Base-by-base conservation (phyloP, 1,284 basidiomycete species). In the Cerioporus squamosus region DNA sequence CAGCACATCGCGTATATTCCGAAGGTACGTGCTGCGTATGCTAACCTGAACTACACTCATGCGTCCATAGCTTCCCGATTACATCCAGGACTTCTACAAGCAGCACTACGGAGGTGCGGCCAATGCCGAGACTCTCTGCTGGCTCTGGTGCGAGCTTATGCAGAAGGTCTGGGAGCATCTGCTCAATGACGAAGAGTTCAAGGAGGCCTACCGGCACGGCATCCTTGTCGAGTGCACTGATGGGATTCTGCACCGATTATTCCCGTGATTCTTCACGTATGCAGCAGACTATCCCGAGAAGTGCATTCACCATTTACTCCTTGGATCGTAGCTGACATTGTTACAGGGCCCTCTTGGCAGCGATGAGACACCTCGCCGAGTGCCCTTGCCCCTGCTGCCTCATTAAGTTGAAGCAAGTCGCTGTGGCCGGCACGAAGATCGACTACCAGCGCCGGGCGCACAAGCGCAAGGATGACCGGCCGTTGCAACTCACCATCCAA, bases 1-100 rank as follows among this genome's bases (percentile, higher is more conserved):
- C 73, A 80, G 47, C 76, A 75, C 24, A 31, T 75, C 0, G 74
- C 70, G 2, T 74, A 72, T 46, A 65, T 78, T 2, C 73, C 74
- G 2, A 63, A 63, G 5, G 70, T 74, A 49, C 38, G 54, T 49
- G 2, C 3, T 24, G 14, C 12, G 18, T 33, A 26, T 26, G 26
- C 8, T 8, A 26, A 3, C 26, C 8, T 8, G 26, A 26, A 8
- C 26, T 26, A 33, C 31, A 33, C 31, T 7, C 5, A 33, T 14
- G 14, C 10, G 31, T 12, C 10, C 9, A 12, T 56, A 66, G 63
- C 49, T 64, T 9, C 70, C 71, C 2, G 67, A 69, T 44, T 60
- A 61, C 1, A 67, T 75, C 22, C 69, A 70, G 39, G 73, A 74
- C 24, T 47, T 57, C 36, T 39, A 46, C 26, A 44, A 57, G 33